phyloP scores from a whole-genome alignment of 768 basidiomycete species.

The Kwoniella europaea region DNA sequence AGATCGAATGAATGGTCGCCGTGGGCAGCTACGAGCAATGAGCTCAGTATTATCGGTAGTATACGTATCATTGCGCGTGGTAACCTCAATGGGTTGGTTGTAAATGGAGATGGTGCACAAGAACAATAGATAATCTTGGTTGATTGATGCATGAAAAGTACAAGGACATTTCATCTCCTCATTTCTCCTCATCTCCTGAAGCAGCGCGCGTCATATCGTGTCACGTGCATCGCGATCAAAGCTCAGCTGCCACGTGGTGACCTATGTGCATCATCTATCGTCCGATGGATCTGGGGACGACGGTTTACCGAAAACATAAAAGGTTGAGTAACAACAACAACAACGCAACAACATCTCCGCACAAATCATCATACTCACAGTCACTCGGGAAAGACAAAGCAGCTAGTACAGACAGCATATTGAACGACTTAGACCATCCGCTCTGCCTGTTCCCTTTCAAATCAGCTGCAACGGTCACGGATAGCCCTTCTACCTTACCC shows the following conservation, averaged over 20 bases:
- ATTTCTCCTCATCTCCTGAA: background rate
- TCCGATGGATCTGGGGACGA: background rate
- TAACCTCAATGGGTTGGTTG: too few species aligned
- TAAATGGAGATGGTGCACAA: background rate
- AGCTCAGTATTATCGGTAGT: conserved; percentile 12
- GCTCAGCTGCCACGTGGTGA: background rate
- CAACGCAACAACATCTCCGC: too few species aligned
- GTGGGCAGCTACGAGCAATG: conserved; percentile 62
- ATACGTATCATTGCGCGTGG: conserved; percentile 23
- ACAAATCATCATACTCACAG: too few species aligned
- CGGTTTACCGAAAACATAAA: background rate
- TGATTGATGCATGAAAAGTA: background rate
- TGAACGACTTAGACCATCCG: too few species aligned
- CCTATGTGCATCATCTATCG: background rate
- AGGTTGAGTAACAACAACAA: background rate
- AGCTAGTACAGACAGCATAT: too few species aligned
- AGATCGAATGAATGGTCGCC: conserved; percentile 68
- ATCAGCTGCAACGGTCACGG: too few species aligned
- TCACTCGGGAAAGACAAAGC: too few species aligned
- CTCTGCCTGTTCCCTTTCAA: too few species aligned
- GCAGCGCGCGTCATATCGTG: background rate
- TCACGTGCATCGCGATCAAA: background rate
- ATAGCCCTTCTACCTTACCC: too few species aligned
- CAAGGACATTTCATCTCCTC: background rate
- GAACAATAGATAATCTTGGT: background rate